Evolutionary conservation across 768 basidiomycete genomes (phyloP).

Genomic region (Asterophora lycoperdoides): DNA sequence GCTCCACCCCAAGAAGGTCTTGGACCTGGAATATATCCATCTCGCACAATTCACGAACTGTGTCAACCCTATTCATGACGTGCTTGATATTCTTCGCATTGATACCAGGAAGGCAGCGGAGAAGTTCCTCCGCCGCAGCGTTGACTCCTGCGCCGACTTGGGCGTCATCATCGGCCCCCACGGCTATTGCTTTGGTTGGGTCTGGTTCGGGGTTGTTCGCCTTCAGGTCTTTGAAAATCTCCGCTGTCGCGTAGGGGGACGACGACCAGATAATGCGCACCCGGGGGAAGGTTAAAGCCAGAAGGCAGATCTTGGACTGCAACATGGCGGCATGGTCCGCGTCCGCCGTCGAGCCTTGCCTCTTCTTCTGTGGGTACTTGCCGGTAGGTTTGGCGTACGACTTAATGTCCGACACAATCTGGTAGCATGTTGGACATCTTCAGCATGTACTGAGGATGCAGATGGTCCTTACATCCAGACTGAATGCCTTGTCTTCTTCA

Average conservation of each 20-base stretch:
- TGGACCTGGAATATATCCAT: slow-evolving; percentile 60
- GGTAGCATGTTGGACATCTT: background rate
- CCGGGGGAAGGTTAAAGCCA: slow-evolving; percentile 87
- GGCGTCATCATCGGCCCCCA: slow-evolving; percentile 77
- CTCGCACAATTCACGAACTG: slow-evolving; percentile 70
- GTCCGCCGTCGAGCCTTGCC: slow-evolving; percentile 26
- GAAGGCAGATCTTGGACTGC: slow-evolving; percentile 89
- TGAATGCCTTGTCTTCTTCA: slow-evolving; percentile 94
- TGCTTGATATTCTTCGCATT: slow-evolving; percentile 80
- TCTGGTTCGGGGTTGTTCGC: slow-evolving; percentile 77
- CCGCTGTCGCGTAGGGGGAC: slow-evolving; percentile 86
- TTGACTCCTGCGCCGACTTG: slow-evolving; percentile 67
- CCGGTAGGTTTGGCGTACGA: slow-evolving; percentile 56
- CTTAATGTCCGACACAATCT: slow-evolving; percentile 66
- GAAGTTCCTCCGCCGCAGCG: slow-evolving; percentile 73
- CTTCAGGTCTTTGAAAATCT: slow-evolving; percentile 93
- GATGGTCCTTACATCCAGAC: slow-evolving; percentile 60
- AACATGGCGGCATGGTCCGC: slow-evolving; percentile 44
- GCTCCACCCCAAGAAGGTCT: slow-evolving; percentile 73
- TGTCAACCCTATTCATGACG: slow-evolving; percentile 78
- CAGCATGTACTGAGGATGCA: background rate
- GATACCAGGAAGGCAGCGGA: slow-evolving; percentile 81
- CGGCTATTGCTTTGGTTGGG: slow-evolving; percentile 62
- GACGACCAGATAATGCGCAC: slow-evolving; percentile 97
- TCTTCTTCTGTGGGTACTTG: slow-evolving; percentile 57